These are phyloP conservation scores for Claviceps fusiformis DNA, from an alignment of 2,329 filamentous ascomycete species.

Conservation along the genomic window DNA sequence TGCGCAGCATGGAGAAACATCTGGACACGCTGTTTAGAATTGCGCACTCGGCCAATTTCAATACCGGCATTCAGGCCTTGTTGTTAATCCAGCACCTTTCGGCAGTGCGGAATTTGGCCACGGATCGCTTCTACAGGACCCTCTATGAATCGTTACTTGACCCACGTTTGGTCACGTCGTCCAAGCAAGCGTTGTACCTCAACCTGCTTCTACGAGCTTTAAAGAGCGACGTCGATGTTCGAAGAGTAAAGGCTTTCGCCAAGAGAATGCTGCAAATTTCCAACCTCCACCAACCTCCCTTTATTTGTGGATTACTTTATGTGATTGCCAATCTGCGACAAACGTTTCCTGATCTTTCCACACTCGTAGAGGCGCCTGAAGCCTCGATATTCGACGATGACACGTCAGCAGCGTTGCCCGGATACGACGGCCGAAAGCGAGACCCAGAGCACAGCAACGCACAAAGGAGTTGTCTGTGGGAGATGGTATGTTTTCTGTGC, in stretches of 20 bases:
- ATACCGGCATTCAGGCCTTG: conserved; percentile 90
- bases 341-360: conserved; percentile 66
- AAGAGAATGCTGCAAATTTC: conserved; percentile 85
- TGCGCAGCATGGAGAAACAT: conserved; percentile 64
- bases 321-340: conserved; percentile 68
- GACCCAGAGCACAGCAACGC: conserved; percentile 87
- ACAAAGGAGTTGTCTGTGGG: conserved; percentile 89
- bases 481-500: conserved; percentile 42
- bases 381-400: conserved; percentile 53
- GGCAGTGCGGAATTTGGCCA: conserved; percentile 61
- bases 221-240: conserved; percentile 80
- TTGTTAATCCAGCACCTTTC: conserved; percentile 91
- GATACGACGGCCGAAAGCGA: conserved; percentile 80
- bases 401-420: conserved; percentile 27
- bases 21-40: conserved; percentile 91
- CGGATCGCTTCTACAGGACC: conserved; percentile 87
- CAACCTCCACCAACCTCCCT: conserved; percentile 79
- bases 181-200: conserved; percentile 89
- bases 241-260: conserved; percentile 87
- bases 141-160: conserved; percentile 92
- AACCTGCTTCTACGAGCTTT: conserved; percentile 82
- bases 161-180: conserved; percentile 74
- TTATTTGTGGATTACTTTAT: conserved; percentile 86
- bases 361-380: conserved; percentile 70
- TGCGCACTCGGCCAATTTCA: conserved; percentile 97